A percentile compares a stretch with the other conserved stretches of the same genome.
Conservation (phyloP, 2,329 filamentous ascomycete species). For the Ophiostoma triangulosporum region DNA sequence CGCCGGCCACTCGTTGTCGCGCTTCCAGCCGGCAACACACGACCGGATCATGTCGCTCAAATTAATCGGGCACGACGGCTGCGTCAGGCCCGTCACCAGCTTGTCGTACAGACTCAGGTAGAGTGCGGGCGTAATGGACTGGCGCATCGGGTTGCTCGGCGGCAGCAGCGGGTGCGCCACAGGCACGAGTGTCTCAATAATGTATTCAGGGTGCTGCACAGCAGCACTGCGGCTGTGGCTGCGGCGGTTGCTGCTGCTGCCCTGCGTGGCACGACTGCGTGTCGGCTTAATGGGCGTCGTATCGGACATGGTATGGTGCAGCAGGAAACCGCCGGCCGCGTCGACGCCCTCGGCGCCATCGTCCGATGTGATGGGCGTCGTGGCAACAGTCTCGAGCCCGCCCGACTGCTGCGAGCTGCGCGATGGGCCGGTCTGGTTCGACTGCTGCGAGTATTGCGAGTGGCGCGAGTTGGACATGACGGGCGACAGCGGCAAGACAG, state of each 20-base stretch:
- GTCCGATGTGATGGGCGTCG: constrained; percentile 31
- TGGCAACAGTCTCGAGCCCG: constrained; percentile 20
- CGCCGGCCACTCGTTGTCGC: constrained; percentile 86
- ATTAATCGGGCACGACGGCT: constrained; percentile 80
- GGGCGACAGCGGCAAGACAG: constrained; percentile 15
- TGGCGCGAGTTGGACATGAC: constrained; percentile 16
- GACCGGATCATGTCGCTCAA: constrained; percentile 66
- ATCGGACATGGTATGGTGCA: constrained; percentile 13
- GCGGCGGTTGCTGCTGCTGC: not conserved
- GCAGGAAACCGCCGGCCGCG: not conserved
- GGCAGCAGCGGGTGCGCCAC: constrained; percentile 62
- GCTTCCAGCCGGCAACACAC: constrained; percentile 83
- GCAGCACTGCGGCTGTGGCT: not conserved
- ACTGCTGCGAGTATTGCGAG: constrained; percentile 16
- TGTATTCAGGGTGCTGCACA: constrained; percentile 21
- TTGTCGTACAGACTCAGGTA: constrained; percentile 84
- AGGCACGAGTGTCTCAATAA: constrained; percentile 53
- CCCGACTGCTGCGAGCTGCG: constrained; percentile 12
- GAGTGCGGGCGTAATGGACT: constrained; percentile 56
- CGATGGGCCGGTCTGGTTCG: constrained; percentile 12
- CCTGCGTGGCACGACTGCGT: constrained; percentile 3
- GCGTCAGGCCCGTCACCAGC: constrained; percentile 64
- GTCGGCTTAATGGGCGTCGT: not conserved
- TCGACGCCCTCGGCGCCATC: constrained; percentile 12
- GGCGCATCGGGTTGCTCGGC: constrained; percentile 59